Conservation (phyloP, 1,139 yeast genomes). For the Kodamaea fungicola region DNA sequence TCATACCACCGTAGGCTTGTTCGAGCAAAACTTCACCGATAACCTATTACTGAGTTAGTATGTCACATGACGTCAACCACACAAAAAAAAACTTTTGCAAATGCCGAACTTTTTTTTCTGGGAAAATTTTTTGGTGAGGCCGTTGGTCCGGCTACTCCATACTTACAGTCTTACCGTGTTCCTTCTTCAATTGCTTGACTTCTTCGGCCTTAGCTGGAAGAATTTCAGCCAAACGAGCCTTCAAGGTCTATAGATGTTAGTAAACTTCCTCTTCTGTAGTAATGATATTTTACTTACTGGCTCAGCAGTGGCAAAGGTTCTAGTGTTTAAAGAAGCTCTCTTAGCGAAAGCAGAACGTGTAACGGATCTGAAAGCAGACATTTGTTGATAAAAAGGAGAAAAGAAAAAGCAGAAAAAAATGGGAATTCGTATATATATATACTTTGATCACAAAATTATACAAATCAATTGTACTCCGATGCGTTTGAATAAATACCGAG, state of each 20-base stretch:
- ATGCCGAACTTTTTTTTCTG: not conserved
- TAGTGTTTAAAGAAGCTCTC: conserved; percentile 33
- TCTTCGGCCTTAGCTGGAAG: conserved; percentile 91
- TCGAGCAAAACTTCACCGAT: conserved; percentile 93
- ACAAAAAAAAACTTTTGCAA: not conserved
- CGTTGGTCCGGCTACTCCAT: conserved; percentile 5
- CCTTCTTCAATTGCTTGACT: conserved; percentile 84
- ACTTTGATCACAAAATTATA: conserved; percentile 3
- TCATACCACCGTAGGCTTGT: conserved; percentile 99
- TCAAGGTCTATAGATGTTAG: conserved; percentile 49
- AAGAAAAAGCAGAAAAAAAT: conserved; percentile 7
- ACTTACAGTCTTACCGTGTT: conserved; percentile 78
- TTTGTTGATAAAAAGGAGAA: conserved; percentile 10
- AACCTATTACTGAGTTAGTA: conserved; percentile 30
- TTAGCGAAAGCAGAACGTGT: conserved; percentile 35
- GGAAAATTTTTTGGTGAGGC: not conserved
- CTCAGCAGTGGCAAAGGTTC: conserved; percentile 53
- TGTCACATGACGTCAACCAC: conserved; percentile 4
- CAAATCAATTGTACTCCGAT: conserved; percentile 1
- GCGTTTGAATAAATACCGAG: not conserved
- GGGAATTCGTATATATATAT: conserved; percentile 13
- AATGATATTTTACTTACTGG: conserved; percentile 35
- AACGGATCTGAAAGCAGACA: conserved; percentile 40
- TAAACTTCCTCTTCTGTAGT: conserved; percentile 4
- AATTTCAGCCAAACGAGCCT: conserved; percentile 89